A percentile compares a stretch with the other conserved stretches of the same genome.
Conservation (phyloP, 2,329 filamentous ascomycete species). For the Pseudocercospora vitis region DNA sequence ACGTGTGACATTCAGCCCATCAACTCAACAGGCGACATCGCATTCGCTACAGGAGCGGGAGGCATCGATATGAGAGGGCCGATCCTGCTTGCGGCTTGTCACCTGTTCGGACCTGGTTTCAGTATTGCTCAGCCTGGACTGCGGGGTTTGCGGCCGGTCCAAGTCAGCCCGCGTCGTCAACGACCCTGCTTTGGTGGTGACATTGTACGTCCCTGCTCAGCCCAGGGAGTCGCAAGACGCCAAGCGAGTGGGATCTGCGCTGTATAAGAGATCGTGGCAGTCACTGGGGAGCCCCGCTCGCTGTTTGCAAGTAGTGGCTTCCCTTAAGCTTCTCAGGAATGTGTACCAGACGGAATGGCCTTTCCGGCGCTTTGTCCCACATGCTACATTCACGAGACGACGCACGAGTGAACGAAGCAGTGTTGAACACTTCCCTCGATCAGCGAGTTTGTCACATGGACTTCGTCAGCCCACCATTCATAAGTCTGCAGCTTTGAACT, state of each 20-base stretch:
- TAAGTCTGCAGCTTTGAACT: conserved; percentile 3
- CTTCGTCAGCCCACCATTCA: not conserved
- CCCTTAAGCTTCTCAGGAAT: not conserved
- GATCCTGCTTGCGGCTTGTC: not conserved
- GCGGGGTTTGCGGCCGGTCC: not conserved
- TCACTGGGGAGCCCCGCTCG: not conserved
- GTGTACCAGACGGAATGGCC: not conserved
- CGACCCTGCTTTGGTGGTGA: conserved; percentile 1
- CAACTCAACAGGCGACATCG: not conserved
- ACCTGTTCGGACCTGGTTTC: not conserved
- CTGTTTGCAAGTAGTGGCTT: not conserved
- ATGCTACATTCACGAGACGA: not conserved
- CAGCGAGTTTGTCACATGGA: not conserved
- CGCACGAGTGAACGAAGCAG: conserved; percentile 1
- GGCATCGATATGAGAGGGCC: not conserved
- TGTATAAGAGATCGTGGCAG: not conserved
- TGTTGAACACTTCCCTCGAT: not conserved
- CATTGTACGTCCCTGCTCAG: not conserved
- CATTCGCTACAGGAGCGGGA: not conserved
- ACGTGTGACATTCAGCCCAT: no score
- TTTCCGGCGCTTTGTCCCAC: conserved; percentile 6
- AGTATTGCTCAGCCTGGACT: not conserved
- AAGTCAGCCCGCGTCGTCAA: not conserved
- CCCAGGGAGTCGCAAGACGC: not conserved
- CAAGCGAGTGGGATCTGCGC: not conserved